A percentile compares a stretch with the other conserved stretches of the same genome.
These are phyloP conservation scores for Penicillium sp. DNA, from an alignment of 2,329 filamentous ascomycete genomes.

Conservation along the genomic window DNA sequence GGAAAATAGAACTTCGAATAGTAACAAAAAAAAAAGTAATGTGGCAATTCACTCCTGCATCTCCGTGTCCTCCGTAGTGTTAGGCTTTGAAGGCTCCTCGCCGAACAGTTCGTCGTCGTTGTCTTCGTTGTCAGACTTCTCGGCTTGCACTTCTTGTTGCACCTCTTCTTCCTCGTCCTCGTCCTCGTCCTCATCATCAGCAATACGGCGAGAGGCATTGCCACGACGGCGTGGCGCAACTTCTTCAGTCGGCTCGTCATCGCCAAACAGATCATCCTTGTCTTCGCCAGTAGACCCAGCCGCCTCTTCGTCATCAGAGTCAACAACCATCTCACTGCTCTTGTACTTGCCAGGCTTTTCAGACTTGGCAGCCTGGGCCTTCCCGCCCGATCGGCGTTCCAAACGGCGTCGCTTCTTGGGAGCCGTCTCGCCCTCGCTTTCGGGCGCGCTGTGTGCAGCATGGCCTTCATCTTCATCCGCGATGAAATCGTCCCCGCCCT, in stretches of 20 bases:
- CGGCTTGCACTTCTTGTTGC: constrained; percentile 38
- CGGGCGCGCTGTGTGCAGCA: constrained; percentile 30
- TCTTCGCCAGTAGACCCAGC: constrained; percentile 25
- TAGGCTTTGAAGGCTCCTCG: constrained; percentile 26
- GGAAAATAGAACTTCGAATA: constrained; percentile 16
- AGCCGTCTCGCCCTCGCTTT: constrained; percentile 38
- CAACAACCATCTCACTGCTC: constrained; percentile 77
- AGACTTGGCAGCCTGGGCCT: constrained; percentile 57
- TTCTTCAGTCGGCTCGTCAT: constrained; percentile 43
- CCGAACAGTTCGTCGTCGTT: constrained; percentile 40
- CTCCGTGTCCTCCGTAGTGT: constrained; percentile 28
- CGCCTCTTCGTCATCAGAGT: constrained; percentile 58
- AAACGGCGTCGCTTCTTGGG: constrained; percentile 61
- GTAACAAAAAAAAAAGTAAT: constrained; percentile 8
- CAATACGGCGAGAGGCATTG: constrained; percentile 35
- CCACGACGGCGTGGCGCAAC: constrained; percentile 33
- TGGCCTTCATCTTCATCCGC: constrained; percentile 47
- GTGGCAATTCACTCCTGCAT: constrained; percentile 33
- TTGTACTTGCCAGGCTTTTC: constrained; percentile 66
- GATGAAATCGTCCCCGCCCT: constrained; percentile 39
- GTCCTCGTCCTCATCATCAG: constrained; percentile 42
- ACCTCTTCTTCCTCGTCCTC: constrained; percentile 48
- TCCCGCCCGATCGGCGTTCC: constrained; percentile 51
- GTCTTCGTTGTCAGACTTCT: constrained; percentile 20
- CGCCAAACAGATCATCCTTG: constrained; percentile 29